A percentile compares a stretch with the other conserved stretches of the same genome.
Evolutionary conservation across 1,139 yeast species (phyloP).

Genomic region (Blastobotrys proliferans): DNA sequence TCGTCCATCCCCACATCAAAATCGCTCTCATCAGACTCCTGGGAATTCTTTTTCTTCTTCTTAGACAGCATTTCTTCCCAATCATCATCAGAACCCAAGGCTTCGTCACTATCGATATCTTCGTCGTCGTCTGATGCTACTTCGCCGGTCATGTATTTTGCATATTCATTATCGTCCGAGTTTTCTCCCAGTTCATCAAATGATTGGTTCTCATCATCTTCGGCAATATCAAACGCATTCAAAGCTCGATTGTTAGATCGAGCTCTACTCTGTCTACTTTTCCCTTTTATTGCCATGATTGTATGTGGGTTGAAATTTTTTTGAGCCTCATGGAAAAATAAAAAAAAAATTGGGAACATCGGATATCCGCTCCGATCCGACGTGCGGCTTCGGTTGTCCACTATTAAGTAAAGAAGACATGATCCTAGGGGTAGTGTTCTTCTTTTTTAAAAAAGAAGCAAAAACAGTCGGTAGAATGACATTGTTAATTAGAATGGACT

Average conservation of each 20-base stretch:
- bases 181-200: slow-evolving; percentile 18
- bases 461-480: no score
- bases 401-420: no score
- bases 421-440: no score
- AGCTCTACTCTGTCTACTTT: slow-evolving; percentile 1
- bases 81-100: slow-evolving; percentile 36
- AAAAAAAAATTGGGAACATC: no score
- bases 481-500: no score
- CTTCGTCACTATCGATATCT: slow-evolving; percentile 44
- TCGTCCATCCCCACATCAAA: slow-evolving; percentile 29
- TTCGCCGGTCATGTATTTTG: slow-evolving; percentile 30
- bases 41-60: slow-evolving; percentile 14
- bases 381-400: no score
- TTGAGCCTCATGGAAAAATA: no score
- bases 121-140: slow-evolving; percentile 39
- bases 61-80: slow-evolving; percentile 23
- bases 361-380: no score
- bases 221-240: slow-evolving; percentile 52
- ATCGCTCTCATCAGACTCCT: slow-evolving; percentile 15
- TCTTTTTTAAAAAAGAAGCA: no score
- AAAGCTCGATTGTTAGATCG: slow-evolving; percentile 21
- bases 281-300: no score
- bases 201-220: slow-evolving; percentile 33
- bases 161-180: slow-evolving; percentile 30
- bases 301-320: no score